Percentiles rank a stretch among this genome's conserved stretches.
Conservation (phyloP, 2,329 filamentous ascomycete species). For the Diaporthe citri region DNA sequence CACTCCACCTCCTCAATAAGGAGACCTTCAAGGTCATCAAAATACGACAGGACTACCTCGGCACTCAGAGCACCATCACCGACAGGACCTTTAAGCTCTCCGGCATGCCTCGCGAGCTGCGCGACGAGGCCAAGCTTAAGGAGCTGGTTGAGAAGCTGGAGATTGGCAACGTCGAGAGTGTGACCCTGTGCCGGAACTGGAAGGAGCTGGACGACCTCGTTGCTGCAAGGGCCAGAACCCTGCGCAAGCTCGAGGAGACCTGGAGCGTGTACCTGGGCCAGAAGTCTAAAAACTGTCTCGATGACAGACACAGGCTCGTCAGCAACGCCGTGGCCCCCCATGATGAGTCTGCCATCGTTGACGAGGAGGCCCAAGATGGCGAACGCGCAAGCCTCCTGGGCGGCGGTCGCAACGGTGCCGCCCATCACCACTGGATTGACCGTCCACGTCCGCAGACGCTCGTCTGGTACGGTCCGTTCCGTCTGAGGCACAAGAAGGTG, state of each 20-base stretch:
- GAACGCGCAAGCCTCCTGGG: conserved; percentile 50
- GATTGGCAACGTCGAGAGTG: conserved; percentile 90
- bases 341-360: conserved; percentile 51
- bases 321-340: conserved; percentile 35
- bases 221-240: conserved; percentile 70
- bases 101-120: conserved; percentile 83
- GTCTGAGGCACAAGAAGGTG: conserved; percentile 77
- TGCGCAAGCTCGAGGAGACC: conserved; percentile 83
- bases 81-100: conserved; percentile 94
- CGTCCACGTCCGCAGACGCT: conserved; percentile 74
- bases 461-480: conserved; percentile 83
- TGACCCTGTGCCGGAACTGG: conserved; percentile 91
- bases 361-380: conserved; percentile 51
- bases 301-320: conserved; percentile 43
- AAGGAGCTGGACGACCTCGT: conserved; percentile 82
- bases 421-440: conserved; percentile 56
- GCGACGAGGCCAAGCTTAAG: conserved; percentile 86
- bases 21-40: conserved; percentile 89
- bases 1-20: conserved; percentile 83
- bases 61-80: conserved; percentile 93
- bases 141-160: conserved; percentile 87
- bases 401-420: conserved; percentile 43
- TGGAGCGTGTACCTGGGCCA: conserved; percentile 84
- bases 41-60: conserved; percentile 89
- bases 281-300: conserved; percentile 50